These are phyloP conservation scores for Yamadazyma blattariae DNA, from an alignment of 1,139 yeast species.

Conservation along the genomic window DNA sequence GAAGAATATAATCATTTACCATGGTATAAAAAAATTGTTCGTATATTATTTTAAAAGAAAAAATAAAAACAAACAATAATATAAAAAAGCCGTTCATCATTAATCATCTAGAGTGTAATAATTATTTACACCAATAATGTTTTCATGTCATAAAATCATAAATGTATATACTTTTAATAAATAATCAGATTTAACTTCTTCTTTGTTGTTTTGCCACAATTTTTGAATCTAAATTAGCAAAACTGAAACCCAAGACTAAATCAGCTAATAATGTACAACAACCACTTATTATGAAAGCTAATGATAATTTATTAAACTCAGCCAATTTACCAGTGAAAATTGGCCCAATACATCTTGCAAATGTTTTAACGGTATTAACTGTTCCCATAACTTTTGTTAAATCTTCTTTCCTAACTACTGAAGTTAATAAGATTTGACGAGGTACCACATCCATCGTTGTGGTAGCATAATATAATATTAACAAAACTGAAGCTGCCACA, in stretches of 20 bases:
- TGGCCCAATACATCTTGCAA: slow-evolving; percentile 83
- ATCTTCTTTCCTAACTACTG: slow-evolving; percentile 60
- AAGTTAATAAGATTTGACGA: slow-evolving; percentile 72
- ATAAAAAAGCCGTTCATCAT: too few species aligned
- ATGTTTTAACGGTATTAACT: slow-evolving; percentile 81
- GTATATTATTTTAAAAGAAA: slow-evolving; percentile 4
- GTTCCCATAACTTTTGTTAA: slow-evolving; percentile 78
- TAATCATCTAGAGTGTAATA: not conserved
- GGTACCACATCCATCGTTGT: slow-evolving; percentile 91
- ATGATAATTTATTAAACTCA: slow-evolving; percentile 42
- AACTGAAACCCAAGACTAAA: slow-evolving; percentile 36
- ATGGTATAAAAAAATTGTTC: slow-evolving; percentile 12
- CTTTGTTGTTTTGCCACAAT: slow-evolving; percentile 28
- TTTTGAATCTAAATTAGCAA: slow-evolving; percentile 36
- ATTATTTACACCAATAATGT: too few species aligned
- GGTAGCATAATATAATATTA: slow-evolving; percentile 52
- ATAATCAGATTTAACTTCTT: too few species aligned
- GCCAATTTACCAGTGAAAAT: slow-evolving; percentile 75
- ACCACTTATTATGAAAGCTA: slow-evolving; percentile 67
- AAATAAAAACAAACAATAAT: too few species aligned
- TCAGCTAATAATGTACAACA: slow-evolving; percentile 48
- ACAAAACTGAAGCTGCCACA: slow-evolving; percentile 46
- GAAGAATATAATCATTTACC: slow-evolving; percentile 18
- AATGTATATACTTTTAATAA: too few species aligned
- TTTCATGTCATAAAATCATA: too few species aligned